Base-by-base conservation (phyloP, 768 basidiomycete species). In the Tubosaeta brunneosetosa region DNA sequence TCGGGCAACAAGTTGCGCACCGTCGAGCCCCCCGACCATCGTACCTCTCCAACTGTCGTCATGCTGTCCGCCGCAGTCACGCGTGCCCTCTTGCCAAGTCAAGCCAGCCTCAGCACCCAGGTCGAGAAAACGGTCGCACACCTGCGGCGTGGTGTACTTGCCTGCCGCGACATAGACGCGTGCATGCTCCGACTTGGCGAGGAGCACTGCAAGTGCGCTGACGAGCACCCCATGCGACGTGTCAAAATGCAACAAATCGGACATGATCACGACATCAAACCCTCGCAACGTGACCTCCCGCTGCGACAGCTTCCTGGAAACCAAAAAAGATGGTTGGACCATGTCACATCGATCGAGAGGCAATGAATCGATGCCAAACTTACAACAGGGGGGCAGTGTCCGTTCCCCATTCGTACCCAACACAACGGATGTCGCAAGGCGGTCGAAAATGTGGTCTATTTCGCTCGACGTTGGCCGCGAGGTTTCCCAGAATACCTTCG, bases 161-260 rank as follows among this genome's bases (percentile, higher is more conserved):
- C 86, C 86, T 13, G 81, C 80, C 1, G 84, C 82, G 37, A 87
- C 73, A 61, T 85, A 83, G 1, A 77, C 73, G 27, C 77, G 68
- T 3, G 81, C 74, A 3, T 65, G 55, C 6, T 66, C 45, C 1
- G 69, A 63, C 40, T 64, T 75, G 12, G 71, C 66, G 10, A 89
- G 76, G 12, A 89, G 74, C 26, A 70, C 59, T 0, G 59, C 60
- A 17, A 84, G 63, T 7, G 85, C 84, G 4, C 65, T 55, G 25
- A 88, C 62, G 34, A 88, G 74, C 19, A 66, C 75, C 51, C 72
- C 75, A 63, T 88, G 87, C 40, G 81, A 84, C 49, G 61, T 59
- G 61, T 81, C 73, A 62, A 88, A 87, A 66, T 88, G 84, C 25
- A 90, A 74, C 11, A 91, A 73, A 68, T 90, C 86, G 3, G 85